Base-by-base conservation (phyloP, 2,329 filamentous ascomycete species). In the Zopfia rhizophila region DNA sequence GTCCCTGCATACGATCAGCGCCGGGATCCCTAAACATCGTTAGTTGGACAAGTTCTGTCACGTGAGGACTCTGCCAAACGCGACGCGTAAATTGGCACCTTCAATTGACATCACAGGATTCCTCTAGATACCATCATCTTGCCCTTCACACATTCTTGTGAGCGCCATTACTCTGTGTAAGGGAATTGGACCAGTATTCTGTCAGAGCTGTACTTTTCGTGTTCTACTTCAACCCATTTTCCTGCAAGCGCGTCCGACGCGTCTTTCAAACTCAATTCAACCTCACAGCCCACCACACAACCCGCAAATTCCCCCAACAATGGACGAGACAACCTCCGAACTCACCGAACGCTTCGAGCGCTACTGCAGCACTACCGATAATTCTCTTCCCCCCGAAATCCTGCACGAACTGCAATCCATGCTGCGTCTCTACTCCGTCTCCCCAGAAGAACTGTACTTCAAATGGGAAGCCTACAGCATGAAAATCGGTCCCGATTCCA, bases 401-500 rank as follows among this genome's bases (percentile, higher is more conserved):
- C 77, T 91, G 55, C 77, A 81, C 40, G 92, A 97, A 75, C 79
- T 99, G 57, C 82, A 88, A 67, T 95, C 91, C 47, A 95, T 96
- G 68, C 82, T 94, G 75, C 86, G 87, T 42, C 80, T 97, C 49
- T 90, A 97, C 74, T 85, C 85, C 35, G 82, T 97, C 50, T 84
- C 86, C 12, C 81, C 86, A 23, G 87, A 97, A 70, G 94, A 97
- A 68, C 80, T 97, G 18, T 97, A 91, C 73, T 97, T 91, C 84
- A 97, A 97, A 80, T 99, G 94, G 94, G 94, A 99, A 72, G 93
- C 91, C 0, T 97, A 97, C 79, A 92, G 89, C 72, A 88, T 99
- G 69, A 96, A 93, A 73, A 91, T 97, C 86, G 90, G 92, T 17
- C 77, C 84, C 35, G 90, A 95, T 45, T 88, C 91, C 45, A 86